Percentiles rank a stretch among this genome's conserved stretches.
Conservation (phyloP, 495 filamentous ascomycete genomes). For the Chaetomium cochliodes region DNA sequence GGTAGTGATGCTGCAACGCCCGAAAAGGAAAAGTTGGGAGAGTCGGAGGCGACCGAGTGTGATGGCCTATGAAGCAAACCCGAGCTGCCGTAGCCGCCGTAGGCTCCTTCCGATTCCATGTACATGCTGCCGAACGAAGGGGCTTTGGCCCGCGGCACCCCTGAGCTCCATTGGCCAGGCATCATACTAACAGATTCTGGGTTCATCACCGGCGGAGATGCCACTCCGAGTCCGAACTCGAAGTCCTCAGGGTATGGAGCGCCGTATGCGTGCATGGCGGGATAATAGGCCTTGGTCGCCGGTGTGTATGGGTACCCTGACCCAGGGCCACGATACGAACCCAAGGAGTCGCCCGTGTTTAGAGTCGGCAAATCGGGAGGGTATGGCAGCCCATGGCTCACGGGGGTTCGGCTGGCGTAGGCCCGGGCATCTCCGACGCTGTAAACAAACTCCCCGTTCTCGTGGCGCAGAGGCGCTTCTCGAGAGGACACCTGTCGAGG, state of each 20-base stretch:
- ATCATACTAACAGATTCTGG: conserved; percentile 37
- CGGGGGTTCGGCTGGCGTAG: conserved; percentile 36
- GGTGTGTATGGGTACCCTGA: conserved; percentile 33
- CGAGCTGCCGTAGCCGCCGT: conserved; percentile 29
- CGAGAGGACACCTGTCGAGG: conserved; percentile 47
- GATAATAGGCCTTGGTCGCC: conserved; percentile 36
- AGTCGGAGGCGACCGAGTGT: conserved; percentile 31
- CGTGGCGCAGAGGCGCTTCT: conserved; percentile 45
- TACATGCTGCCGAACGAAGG: conserved; percentile 35
- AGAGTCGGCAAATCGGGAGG: conserved; percentile 32
- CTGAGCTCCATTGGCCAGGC: conserved; percentile 34
- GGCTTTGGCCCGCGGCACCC: conserved; percentile 16
- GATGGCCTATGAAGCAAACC: conserved; percentile 41
- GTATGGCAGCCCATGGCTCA: conserved; percentile 33
- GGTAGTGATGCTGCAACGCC: conserved; percentile 44
- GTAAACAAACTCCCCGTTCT: conserved; percentile 40
- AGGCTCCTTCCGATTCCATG: conserved; percentile 36
- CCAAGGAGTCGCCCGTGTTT: conserved; percentile 32
- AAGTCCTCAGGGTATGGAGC: conserved; percentile 39
- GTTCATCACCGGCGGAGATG: conserved; percentile 34
- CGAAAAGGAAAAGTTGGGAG: conserved; percentile 40
- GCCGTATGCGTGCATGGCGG: conserved; percentile 37
- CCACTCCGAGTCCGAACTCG: conserved; percentile 41
- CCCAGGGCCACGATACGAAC: conserved; percentile 29
- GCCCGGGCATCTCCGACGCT: conserved; percentile 42